Evolutionary conservation across 495 filamentous ascomycete species (phyloP).

Genomic region (Sabuloglossum arenarium): DNA sequence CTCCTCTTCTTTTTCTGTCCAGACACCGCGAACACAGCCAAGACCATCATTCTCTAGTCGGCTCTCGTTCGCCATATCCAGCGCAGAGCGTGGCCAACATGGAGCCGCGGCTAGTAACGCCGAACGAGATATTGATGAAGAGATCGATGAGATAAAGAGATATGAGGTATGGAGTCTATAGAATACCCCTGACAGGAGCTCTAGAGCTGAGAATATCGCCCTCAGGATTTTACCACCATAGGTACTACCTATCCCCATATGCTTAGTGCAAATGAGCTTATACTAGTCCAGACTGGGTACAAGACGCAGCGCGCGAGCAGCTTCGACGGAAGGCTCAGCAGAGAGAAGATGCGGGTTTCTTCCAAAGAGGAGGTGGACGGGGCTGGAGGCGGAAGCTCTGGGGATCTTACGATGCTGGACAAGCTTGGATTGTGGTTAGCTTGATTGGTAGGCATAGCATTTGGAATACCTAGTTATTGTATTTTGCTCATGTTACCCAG

Average conservation of each 20-base stretch:
- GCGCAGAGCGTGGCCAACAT: constrained; percentile 36
- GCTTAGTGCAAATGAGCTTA: background rate
- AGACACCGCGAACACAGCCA: constrained; percentile 19
- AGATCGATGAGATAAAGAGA: constrained; percentile 93
- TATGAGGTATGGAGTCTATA: constrained; percentile 43
- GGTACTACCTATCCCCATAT: constrained; percentile 21
- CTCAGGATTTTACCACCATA: constrained; percentile 76
- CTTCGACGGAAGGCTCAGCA: constrained; percentile 53
- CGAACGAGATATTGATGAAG: constrained; percentile 58
- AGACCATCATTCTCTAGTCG: constrained; percentile 34
- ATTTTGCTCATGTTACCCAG: constrained; percentile 10
- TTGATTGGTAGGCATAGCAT: constrained; percentile 37
- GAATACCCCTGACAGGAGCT: background rate
- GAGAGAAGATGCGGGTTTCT: constrained; percentile 48
- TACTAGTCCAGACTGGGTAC: constrained; percentile 58
- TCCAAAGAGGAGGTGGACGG: constrained; percentile 44
- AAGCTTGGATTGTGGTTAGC: constrained; percentile 95
- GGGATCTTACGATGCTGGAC: constrained; percentile 87
- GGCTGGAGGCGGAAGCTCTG: constrained; percentile 68
- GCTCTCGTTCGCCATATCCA: constrained; percentile 34
- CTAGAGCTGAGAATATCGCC: background rate
- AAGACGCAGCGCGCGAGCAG: constrained; percentile 88
- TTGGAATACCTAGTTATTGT: background rate
- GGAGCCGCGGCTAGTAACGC: constrained; percentile 21
- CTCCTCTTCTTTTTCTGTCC: constrained; percentile 33